Conservation (phyloP, 352 stramenopile genomes). For the Pythium volutum region DNA sequence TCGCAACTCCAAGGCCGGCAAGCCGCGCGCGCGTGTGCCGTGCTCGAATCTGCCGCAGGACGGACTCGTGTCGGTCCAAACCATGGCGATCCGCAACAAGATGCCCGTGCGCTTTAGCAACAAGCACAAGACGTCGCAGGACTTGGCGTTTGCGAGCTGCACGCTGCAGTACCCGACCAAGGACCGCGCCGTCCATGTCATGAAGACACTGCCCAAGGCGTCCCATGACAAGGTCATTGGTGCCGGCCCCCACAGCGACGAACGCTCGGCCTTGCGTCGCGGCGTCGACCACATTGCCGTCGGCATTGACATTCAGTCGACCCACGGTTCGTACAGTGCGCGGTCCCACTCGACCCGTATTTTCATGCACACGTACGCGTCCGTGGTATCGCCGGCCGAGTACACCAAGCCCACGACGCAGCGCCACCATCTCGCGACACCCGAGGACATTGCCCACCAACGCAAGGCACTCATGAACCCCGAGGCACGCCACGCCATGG, state of each 20-base stretch:
- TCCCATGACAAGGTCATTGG: slow-evolving; percentile 50
- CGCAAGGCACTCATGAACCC: slow-evolving; percentile 47
- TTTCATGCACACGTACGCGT: slow-evolving; percentile 61
- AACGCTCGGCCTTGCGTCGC: slow-evolving; percentile 48
- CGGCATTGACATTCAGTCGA: slow-evolving; percentile 54
- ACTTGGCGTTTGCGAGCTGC: slow-evolving; percentile 48
- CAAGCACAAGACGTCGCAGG: slow-evolving; percentile 42
- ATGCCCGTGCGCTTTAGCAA: neutral
- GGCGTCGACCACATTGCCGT: slow-evolving; percentile 57
- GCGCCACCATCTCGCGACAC: slow-evolving; percentile 20
- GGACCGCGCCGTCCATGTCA: slow-evolving; percentile 51
- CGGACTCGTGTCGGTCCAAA: neutral
- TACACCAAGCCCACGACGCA: slow-evolving; percentile 35
- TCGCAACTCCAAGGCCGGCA: neutral
- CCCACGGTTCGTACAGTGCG: slow-evolving; percentile 26
- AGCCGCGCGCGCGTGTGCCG: too few species aligned
- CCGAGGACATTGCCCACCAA: slow-evolving; percentile 30
- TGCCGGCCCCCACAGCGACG: slow-evolving; percentile 16
- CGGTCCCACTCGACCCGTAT: slow-evolving; percentile 42
- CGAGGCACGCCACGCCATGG: slow-evolving; percentile 38
- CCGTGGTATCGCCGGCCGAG: slow-evolving; percentile 30
- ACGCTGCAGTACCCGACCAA: slow-evolving; percentile 42
- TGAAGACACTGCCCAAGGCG: slow-evolving; percentile 58
- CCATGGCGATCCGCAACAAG: neutral
- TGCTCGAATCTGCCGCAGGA: neutral